Evolutionary conservation across 805 yeast genomes (phyloP), one percentile per base, ranked within the genome.

Genomic region (Maudiozyma pseudohumilis): DNA sequence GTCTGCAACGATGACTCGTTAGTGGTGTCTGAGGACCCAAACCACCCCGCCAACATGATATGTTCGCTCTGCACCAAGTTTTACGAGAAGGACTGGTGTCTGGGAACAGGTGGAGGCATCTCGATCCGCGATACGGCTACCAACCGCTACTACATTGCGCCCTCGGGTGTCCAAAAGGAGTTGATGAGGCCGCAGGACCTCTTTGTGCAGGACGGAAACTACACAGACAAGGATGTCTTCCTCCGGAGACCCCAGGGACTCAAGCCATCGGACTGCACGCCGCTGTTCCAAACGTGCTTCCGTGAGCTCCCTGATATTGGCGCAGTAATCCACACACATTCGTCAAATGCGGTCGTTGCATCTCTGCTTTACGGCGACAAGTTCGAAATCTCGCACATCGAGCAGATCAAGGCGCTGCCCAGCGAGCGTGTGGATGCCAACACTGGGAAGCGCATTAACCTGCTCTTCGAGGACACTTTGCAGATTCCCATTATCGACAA

Each of bases 71-170:
- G 96, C 56, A 66, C 74, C 36, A 63, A 72, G 13, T 85, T 89
- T 55, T 89, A 81, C 56, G 68, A 73, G 47, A 80, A 81, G 52
- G 80, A 83, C 35, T 87, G 96, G 95, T 89, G 85, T 48, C 79
- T 95, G 0, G 96, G 96, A 3, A 89, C 97, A 1, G 96, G 95
- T 3, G 97, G 96, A 23, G 96, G 96, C 3, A 80, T 89, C 49
- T 81, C 94, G 23, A 80, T 88, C 35, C 59, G 52, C 41, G 52
- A 50, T 31, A 43, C 44, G 8, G 68, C 71, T 2, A 70, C 68
- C 1, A 68, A 75, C 42, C 50, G 64, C 16, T 74, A 84, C 13
- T 88, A 71, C 56, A 70, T 88, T 29, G 94, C 96, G 0, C 96
- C 97, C 4, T 82, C 94, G n/a, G 96, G 96, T 1, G 94, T 88